Conservation (phyloP, 140 eudicot species). For the Stevia rebaudiana region DNA sequence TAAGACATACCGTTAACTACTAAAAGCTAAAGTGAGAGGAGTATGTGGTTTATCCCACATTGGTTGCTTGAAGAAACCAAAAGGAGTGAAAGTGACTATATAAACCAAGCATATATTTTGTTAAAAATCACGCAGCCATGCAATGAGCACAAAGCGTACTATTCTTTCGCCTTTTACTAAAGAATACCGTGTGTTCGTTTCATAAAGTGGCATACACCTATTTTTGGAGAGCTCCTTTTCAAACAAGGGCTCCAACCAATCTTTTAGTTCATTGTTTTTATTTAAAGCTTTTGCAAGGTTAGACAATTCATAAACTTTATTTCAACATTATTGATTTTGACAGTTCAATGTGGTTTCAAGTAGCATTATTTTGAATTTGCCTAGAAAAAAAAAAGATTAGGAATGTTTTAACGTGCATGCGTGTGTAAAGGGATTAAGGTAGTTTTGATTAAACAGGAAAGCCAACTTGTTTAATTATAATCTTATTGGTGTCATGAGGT, state of each 20-base stretch:
- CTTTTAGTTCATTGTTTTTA: neutral
- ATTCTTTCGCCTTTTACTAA: conserved; percentile 90
- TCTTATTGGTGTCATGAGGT: no score
- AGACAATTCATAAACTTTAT: no score
- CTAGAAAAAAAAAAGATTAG: no score
- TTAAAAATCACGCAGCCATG: conserved; percentile 32
- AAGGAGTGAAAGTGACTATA: neutral
- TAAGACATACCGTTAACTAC: no score
- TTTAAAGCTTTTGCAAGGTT: no score
- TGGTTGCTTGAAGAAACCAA: neutral
- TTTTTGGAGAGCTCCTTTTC: conserved; percentile 19
- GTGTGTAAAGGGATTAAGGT: no score
- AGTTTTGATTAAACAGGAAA: no score
- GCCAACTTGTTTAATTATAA: no score
- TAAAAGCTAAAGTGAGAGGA: neutral
- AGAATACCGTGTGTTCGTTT: conserved; percentile 66
- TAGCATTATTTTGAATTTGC: no score
- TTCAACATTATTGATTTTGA: no score
- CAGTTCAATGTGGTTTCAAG: no score
- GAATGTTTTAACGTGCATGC: no score
- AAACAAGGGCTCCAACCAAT: neutral
- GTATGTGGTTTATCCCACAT: neutral
- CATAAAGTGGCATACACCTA: conserved; percentile 19
- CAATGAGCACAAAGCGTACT: conserved; percentile 63
- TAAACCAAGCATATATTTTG: neutral